A percentile compares a stretch with the other conserved stretches of the same genome.
Evolutionary conservation across 768 basidiomycete species (phyloP).

Genomic region (Hericium erinaceus): DNA sequence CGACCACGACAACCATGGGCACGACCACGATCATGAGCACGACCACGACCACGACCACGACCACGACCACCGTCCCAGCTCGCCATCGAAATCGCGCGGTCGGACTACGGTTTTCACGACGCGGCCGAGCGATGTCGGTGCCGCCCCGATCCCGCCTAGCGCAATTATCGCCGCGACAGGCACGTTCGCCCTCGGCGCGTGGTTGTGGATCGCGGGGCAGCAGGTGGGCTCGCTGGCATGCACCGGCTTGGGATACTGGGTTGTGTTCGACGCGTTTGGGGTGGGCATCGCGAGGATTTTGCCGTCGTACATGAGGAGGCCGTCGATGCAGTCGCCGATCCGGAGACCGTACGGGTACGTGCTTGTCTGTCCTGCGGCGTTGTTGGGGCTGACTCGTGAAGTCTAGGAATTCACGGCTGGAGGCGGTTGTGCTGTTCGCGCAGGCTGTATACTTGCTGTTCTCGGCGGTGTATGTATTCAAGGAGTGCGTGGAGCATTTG

Average conservation of each 20-base stretch:
- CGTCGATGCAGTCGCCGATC: constrained; percentile 21
- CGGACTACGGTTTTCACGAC: background rate
- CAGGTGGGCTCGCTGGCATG: constrained; percentile 76
- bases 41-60: background rate
- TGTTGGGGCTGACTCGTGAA: background rate
- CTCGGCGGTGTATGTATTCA: constrained; percentile 90
- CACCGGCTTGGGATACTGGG: constrained; percentile 92
- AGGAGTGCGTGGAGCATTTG: constrained; percentile 92
- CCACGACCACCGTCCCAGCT: background rate
- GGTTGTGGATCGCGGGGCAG: constrained; percentile 86
- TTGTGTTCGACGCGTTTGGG: constrained; percentile 90
- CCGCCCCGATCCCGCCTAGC: background rate
- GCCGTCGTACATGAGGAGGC: constrained; percentile 32
- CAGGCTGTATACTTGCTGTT: constrained; percentile 94
- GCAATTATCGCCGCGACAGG: constrained; percentile 15
- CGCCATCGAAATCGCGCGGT: background rate
- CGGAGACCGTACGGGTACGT: constrained; percentile 56
- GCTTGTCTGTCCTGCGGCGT: constrained; percentile 9
- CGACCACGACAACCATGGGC: constrained; percentile 7
- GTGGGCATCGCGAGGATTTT: constrained; percentile 45
- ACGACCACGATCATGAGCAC: constrained; percentile 1
- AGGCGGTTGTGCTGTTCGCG: constrained; percentile 71
- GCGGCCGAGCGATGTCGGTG: background rate
- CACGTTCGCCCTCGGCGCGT: constrained; percentile 61
- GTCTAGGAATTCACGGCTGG: constrained; percentile 52